Percentiles rank a stretch among this genome's conserved stretches.
phyloP scores from a whole-genome alignment of 495 filamentous ascomycete genomes.

The Penicillium paradoxum region DNA sequence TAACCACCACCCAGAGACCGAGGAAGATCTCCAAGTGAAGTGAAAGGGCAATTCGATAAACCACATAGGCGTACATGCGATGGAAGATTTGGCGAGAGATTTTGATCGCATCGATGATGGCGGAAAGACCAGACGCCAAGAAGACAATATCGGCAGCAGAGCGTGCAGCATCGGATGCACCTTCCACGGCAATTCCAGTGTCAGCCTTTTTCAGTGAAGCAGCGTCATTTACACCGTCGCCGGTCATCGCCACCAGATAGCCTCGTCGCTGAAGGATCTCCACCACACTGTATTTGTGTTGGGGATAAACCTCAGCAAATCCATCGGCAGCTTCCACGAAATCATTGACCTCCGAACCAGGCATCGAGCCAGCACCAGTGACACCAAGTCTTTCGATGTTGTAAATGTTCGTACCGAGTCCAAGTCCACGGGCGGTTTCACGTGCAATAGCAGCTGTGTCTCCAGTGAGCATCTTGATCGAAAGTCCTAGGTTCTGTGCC shows the following conservation, averaged over 20 bases:
- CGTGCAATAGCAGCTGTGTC: slow-evolving; percentile 90
- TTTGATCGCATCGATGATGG: slow-evolving; percentile 91
- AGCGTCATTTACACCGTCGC: slow-evolving; percentile 97
- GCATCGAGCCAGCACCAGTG: slow-evolving; percentile 83
- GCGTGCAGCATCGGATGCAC: slow-evolving; percentile 86
- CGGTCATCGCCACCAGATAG: slow-evolving; percentile 95
- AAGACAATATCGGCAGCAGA: slow-evolving; percentile 94
- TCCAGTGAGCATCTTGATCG: slow-evolving; percentile 96
- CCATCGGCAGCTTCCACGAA: slow-evolving; percentile 94
- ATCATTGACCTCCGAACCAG: slow-evolving; percentile 87
- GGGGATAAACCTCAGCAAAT: slow-evolving; percentile 90
- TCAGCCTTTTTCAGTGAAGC: slow-evolving; percentile 95
- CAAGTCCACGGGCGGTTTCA: slow-evolving; percentile 84
- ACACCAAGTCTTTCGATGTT: slow-evolving; percentile 83
- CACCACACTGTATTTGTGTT: slow-evolving; percentile 97
- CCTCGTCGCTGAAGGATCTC: slow-evolving; percentile 94
- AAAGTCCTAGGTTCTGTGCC: slow-evolving; percentile 79
- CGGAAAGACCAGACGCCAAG: slow-evolving; percentile 82
- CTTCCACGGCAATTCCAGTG: slow-evolving; percentile 82
- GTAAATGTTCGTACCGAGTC: slow-evolving; percentile 90
- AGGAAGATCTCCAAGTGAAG: slow-evolving; percentile 87
- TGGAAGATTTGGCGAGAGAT: slow-evolving; percentile 94
- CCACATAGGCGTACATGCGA: slow-evolving; percentile 94
- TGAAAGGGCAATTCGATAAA: slow-evolving; percentile 91
- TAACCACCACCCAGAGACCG: slow-evolving; percentile 82